phyloP scores from a whole-genome alignment of 495 filamentous ascomycete genomes.

The Penicillium fimorum region DNA sequence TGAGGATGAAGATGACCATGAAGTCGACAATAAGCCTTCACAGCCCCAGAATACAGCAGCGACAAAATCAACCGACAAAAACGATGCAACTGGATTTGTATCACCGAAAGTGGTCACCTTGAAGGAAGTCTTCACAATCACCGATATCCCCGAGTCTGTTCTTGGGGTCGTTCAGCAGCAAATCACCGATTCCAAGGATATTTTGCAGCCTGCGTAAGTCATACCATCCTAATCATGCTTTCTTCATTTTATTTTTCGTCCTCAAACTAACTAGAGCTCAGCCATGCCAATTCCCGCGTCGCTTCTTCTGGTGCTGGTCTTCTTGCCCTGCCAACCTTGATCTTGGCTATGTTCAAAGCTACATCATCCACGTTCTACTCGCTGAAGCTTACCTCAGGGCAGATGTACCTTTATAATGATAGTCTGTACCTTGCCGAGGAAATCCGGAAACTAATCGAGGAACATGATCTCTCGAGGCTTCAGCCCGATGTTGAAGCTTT shows the following conservation, averaged over 20 bases:
- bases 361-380: slow-evolving; percentile 79
- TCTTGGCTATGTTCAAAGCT: slow-evolving; percentile 89
- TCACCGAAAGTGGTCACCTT: slow-evolving; percentile 66
- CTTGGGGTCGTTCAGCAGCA: slow-evolving; percentile 68
- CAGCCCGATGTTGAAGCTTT: slow-evolving; percentile 70
- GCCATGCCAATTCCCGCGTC: slow-evolving; percentile 53
- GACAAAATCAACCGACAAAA: slow-evolving; percentile 20
- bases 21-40: slow-evolving; percentile 6
- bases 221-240: not conserved
- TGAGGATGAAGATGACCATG: slow-evolving; percentile 46
- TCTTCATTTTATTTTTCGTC: slow-evolving; percentile 7
- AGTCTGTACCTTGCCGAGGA: slow-evolving; percentile 71
- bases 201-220: slow-evolving; percentile 56
- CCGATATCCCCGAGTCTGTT: slow-evolving; percentile 76
- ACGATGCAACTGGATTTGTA: slow-evolving; percentile 13
- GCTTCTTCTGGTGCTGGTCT: slow-evolving; percentile 72
- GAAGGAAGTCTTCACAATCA: slow-evolving; percentile 83
- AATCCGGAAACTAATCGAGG: slow-evolving; percentile 57
- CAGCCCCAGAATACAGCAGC: slow-evolving; percentile 18
- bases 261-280: slow-evolving; percentile 29
- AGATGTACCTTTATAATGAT: slow-evolving; percentile 96
- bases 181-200: slow-evolving; percentile 64
- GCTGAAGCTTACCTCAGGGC: slow-evolving; percentile 59
- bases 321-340: slow-evolving; percentile 75
- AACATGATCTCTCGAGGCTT: slow-evolving; percentile 55